Evolutionary conservation across 495 filamentous ascomycete species (phyloP), one percentile per base, ranked within the genome.

Genomic region (Aspergillus sclerotiicarbonarius): DNA sequence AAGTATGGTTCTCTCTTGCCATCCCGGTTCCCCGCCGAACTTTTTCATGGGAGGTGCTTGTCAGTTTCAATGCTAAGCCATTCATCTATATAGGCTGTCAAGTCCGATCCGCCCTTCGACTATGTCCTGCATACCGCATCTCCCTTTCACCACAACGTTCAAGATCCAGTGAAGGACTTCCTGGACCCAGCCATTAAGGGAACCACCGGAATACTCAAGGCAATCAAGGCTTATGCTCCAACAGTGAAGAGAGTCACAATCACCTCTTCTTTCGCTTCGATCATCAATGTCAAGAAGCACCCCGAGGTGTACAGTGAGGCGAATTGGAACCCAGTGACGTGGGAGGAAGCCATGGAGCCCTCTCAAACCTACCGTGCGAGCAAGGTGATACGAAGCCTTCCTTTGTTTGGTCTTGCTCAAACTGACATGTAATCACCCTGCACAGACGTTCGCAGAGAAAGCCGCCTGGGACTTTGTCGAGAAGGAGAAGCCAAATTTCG

Each of bases 41-140:
- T 33, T 12, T 8, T 20, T 37, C 13, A 45, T 25, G 25, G 5
- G 25, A 25, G 25, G 25, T 25, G 25, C 25, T 25, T 25, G 25
- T 5, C 25, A 25, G 5, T 25, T 5, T 25, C 25, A 2, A 25
- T 21, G 43, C 50, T 47, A 45, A 58, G 29, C 20, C 20, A 33
- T 44, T 45, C 5, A 29, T 51, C 33, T 30, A 10, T 55, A 53
- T 29, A 79, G 76, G 76, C 89, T 15, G 84, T 91, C 56, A 83
- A 84, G 69, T 84, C 80, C 15, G 72, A 83, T 49, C 88, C 89
- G 1, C 88, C 86, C 3, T 86, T 96, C 58, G 92, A 93, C 58
- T 87, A 84, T 59, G 90, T 98, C 21, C 76, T 96, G 48, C 92
- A 98, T 71, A 96, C 91, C 0, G 92, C 93, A 3, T 88, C 84